Evolutionary conservation across 208 protist genomes (phyloP), one percentile per base, ranked within the genome.

Genomic region (Crithidia brevicula): DNA sequence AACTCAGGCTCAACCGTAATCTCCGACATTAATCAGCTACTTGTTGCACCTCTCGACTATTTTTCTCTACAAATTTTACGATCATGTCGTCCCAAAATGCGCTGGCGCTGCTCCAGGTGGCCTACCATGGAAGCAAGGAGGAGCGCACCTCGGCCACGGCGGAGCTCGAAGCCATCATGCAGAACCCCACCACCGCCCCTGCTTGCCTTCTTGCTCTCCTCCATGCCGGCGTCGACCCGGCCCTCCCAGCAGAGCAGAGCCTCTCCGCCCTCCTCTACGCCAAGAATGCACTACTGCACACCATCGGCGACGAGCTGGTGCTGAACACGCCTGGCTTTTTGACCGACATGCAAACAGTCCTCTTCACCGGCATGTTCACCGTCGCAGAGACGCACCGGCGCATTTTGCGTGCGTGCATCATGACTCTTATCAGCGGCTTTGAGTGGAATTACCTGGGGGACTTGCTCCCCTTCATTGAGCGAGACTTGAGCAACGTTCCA

Each of bases 251-350:
- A 0, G 83, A 89, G 45, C 86, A 91, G 56, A 89, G 82, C 27
- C 82, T 96, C 36, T 89, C 83, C 2, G 86, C 89, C 4, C 87
- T 96, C 1, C 67, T 96, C 34, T 94, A 86, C 67, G 89, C 82
- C 23, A 96, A 96, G 54, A 96, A 96, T 61, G 86, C 72, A 28
- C 63, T 96, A 31, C 50, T 89, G 47, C 67, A 90, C 65, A 83
- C 67, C n/a, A 67, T 93, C 7, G 66, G 74, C 15, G 86, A 93
- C 25, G 67, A 89, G 18, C 54, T 82, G 20, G 45, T 91, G 3
- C 38, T 27, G 9, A 20, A 43, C 28, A 61, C 60, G 1, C 81
- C 84, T 10, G 63, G 63, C 18, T 59, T 92, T 23, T 30, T 93
- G 36, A 63, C 76, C 13, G 79, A 88, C 25, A 80, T 93, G 58